phyloP scores from a whole-genome alignment of 495 filamentous ascomycete species.

The Xylaria sp. region DNA sequence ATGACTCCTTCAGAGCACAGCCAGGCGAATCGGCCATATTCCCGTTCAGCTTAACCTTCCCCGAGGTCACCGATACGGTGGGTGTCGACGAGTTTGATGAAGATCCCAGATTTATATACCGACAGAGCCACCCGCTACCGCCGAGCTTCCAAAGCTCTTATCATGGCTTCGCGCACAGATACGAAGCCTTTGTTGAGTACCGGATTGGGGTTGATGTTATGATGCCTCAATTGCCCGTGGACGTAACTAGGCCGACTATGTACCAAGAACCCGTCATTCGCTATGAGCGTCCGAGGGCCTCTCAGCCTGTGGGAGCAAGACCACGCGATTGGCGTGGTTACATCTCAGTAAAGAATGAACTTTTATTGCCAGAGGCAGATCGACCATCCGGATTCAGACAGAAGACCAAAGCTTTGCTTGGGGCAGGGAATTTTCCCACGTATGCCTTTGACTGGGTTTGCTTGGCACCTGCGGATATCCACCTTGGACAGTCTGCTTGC shows the following conservation, averaged over 20 bases:
- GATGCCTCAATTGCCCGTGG: constrained; percentile 19
- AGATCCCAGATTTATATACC: not conserved
- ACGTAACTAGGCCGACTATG: not conserved
- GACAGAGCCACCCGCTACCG: constrained; percentile 11
- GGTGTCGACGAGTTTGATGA: not conserved
- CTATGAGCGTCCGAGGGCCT: constrained; percentile 6
- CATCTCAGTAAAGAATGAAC: constrained; percentile 17
- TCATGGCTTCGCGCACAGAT: constrained; percentile 12
- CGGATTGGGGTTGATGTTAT: constrained; percentile 23
- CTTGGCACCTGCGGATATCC: constrained; percentile 3
- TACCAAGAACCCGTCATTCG: constrained; percentile 15
- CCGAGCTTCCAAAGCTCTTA: constrained; percentile 20
- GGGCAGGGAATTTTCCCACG: constrained; percentile 18
- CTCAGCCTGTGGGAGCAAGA: not conserved
- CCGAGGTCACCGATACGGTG: constrained; percentile 5
- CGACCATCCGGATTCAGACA: constrained; percentile 24
- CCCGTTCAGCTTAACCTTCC: constrained; percentile 20
- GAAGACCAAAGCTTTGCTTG: constrained; percentile 26
- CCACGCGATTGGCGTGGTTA: not conserved
- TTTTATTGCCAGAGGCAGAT: constrained; percentile 20
- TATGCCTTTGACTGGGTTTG: constrained; percentile 28
- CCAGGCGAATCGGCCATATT: not conserved
- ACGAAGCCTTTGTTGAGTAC: constrained; percentile 27
- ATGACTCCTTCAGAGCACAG: constrained; percentile 22
- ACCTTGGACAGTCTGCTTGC: constrained; percentile 7